Evolutionary conservation across 2,329 filamentous ascomycete genomes (phyloP).

Genomic region (Aspergillus viridinutans): DNA sequence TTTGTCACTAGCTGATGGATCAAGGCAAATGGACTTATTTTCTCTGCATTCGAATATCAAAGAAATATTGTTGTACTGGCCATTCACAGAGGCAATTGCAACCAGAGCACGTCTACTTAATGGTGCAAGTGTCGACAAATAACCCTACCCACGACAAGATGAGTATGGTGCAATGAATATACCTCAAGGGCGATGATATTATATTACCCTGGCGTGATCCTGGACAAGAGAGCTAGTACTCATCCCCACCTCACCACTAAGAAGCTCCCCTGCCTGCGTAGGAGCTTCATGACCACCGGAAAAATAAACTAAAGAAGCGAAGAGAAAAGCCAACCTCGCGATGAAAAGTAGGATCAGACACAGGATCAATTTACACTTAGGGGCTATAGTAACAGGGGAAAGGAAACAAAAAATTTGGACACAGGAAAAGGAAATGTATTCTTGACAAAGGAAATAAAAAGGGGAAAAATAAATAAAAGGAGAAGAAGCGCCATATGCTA

Average conservation of each 20-base stretch:
- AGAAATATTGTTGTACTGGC: too few species aligned
- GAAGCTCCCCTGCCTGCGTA: background rate
- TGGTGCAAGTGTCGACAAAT: too few species aligned
- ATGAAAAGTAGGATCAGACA: background rate
- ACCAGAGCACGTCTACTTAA: too few species aligned
- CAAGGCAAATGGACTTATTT: too few species aligned
- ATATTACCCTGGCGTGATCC: slow-evolving; percentile 5
- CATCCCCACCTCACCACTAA: background rate
- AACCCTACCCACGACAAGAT: too few species aligned
- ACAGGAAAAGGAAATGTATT: slow-evolving; percentile 2
- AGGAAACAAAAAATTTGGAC: background rate
- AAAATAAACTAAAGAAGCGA: background rate
- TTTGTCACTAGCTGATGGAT: background rate
- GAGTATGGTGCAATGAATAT: background rate
- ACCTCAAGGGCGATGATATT: slow-evolving; percentile 1
- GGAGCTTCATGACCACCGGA: background rate
- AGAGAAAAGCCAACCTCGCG: background rate
- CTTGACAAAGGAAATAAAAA: slow-evolving; percentile 4
- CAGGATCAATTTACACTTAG: background rate
- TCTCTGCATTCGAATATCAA: too few species aligned
- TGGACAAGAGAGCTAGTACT: background rate
- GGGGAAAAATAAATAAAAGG: background rate
- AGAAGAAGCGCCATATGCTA: slow-evolving; percentile 1
- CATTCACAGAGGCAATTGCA: too few species aligned
- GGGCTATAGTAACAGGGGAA: background rate